Evolutionary conservation across 306 rosid genomes (phyloP), one percentile per base, ranked within the genome.

Genomic region (Cicer cuneatum): DNA sequence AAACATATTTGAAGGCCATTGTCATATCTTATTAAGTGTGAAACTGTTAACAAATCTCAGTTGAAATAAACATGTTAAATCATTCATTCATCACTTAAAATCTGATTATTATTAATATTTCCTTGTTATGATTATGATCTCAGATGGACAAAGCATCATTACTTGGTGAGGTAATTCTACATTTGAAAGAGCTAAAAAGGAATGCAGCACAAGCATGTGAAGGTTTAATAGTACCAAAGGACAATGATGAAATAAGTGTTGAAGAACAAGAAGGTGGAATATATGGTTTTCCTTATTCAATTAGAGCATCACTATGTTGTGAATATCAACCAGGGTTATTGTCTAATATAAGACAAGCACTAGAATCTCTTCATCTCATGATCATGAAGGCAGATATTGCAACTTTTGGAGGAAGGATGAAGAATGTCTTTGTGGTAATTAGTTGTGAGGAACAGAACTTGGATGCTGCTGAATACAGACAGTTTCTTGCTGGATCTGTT

Each of bases 61-160:
- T 48, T 13, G 47, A 53, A 73, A 38, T 16, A 54, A 64, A 18
- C 53, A 41, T 66, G 59, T 45, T 61, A 19, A 63, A 3, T 43
- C 7, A 73, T 69, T 69, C 45, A 19, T 52, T 46, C 33, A 16
- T 63, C 7, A 24, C 21, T 71, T 71, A 52, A 66, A 64, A 45
- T 14, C 33, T 45, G 7, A 18, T 8, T 52, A 39, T 5, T 5
- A 52, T 1, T 16, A 52, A 15, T 7, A 52, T 52, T 29, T 58
- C 8, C 18, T 29, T 6, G 29, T 29, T 2, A 12, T 58, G 41
- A 12, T 29, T 2, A 12, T 58, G 41, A 12, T 29, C 33, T 51
- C 58, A 90, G 97, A 85, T 90, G 97, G 97, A 90, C 87, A 90
- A 90, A 79, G 97, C 97, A 0, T 78, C 93, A 29, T 78, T 90